A percentile compares a stretch with the other conserved stretches of the same genome.
Conservation (phyloP, 108 stramenopile species). For the Cyclostephanos tholiformis region DNA sequence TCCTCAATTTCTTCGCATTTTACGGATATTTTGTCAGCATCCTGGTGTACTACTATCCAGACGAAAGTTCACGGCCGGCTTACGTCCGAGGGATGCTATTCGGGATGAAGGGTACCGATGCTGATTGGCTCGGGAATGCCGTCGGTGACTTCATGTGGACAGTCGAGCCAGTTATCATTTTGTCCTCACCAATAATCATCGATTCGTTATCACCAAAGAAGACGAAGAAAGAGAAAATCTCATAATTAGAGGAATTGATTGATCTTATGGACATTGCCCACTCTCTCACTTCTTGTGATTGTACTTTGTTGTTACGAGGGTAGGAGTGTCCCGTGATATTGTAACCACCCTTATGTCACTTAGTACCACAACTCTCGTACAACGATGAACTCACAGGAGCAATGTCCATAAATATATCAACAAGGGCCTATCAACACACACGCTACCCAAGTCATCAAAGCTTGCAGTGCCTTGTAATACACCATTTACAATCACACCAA, state of each 20-base stretch:
- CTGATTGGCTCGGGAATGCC: slow-evolving; percentile 89
- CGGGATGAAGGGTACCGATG: slow-evolving; percentile 59
- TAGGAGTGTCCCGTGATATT: too few species aligned
- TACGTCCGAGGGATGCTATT: slow-evolving; percentile 57
- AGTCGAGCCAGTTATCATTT: slow-evolving; percentile 76
- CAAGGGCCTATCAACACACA: too few species aligned
- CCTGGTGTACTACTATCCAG: slow-evolving; percentile 63
- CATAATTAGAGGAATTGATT: neutral
- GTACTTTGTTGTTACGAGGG: too few species aligned
- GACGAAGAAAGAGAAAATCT: slow-evolving; percentile 2
- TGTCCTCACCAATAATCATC: slow-evolving; percentile 51
- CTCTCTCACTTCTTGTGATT: too few species aligned
- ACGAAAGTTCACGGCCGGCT: slow-evolving; percentile 60
- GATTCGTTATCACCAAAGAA: slow-evolving; percentile 23
- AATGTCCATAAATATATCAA: too few species aligned
- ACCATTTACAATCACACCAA: too few species aligned
- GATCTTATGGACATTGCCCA: too few species aligned
- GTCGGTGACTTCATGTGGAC: slow-evolving; percentile 92
- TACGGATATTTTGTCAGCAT: slow-evolving; percentile 78
- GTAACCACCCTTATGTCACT: too few species aligned
- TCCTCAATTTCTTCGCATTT: slow-evolving; percentile 86
- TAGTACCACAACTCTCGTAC: too few species aligned
- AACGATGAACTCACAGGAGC: too few species aligned
- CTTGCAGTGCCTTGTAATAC: too few species aligned
- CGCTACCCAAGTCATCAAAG: too few species aligned